These are phyloP conservation scores for Senna tora DNA, from an alignment of 306 rosid genomes.

Conservation along the genomic window DNA sequence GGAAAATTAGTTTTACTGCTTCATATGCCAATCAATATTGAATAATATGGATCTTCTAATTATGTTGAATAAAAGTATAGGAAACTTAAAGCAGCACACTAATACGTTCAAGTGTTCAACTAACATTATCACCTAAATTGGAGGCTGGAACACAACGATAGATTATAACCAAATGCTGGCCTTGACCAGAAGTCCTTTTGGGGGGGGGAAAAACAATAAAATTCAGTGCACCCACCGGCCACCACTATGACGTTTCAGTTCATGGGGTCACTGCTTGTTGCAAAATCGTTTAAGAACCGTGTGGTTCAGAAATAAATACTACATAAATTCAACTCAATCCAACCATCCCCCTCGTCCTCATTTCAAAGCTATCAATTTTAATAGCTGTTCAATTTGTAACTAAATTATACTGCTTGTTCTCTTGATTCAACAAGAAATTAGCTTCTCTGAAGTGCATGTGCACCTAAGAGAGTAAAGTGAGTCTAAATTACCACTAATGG, in stretches of 20 bases:
- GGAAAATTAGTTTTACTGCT: background rate
- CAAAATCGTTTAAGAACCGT: conserved; percentile 1
- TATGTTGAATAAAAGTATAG: background rate
- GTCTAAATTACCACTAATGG: background rate
- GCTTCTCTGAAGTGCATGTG: background rate
- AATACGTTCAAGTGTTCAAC: background rate
- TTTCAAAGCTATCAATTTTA: background rate
- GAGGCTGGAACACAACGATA: background rate
- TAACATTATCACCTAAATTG: background rate
- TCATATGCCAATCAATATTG: background rate
- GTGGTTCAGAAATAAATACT: background rate
- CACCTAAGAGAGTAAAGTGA: background rate
- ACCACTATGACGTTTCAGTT: background rate
- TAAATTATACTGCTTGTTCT: background rate
- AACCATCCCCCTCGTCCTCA: background rate
- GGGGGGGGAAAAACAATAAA: background rate
- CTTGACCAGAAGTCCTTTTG: background rate
- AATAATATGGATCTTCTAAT: background rate
- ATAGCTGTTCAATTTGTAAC: background rate
- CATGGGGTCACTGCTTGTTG: background rate
- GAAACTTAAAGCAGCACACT: conserved; percentile 4
- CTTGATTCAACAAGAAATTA: background rate
- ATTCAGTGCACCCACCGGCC: background rate
- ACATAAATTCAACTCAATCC: background rate
- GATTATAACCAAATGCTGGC: background rate